Evolutionary conservation across 192 early-diverging fungal genomes (phyloP), one percentile per base, ranked within the genome.

Genomic region (Coemansia sp.): DNA sequence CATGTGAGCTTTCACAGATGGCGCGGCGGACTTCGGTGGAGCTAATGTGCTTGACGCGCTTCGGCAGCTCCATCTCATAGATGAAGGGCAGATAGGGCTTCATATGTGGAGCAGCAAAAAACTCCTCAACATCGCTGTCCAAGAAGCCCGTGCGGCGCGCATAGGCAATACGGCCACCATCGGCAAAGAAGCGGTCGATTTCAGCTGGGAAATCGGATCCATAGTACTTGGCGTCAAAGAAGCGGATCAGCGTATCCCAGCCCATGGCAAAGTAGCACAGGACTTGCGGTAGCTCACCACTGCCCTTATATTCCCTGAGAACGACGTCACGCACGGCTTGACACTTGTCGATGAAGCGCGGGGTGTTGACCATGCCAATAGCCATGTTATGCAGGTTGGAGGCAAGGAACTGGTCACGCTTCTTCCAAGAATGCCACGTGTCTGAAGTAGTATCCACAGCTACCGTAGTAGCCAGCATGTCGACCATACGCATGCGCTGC

Each of bases 141-240:
- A 68, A 62, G 33, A 77, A 73, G 24, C 79, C 79, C 2, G 33
- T 54, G 27, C 79, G 70, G 11, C 79, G 62, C 61, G 79, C 57
- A 45, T 67, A 82, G 13, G 75, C 79, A 35, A 82, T 82, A 29
- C 75, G 70, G 0, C 79, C 79, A 17, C 79, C 79, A 17, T 29
- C 50, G 29, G 57, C 70, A 78, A 93, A 93, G 66, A 93, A 92
- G 2, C 74, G 74, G 10, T 68, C 69, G 24, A 93, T 63, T 40
- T 82, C 79, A 4, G 21, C 42, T 14, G 80, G 57, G 62, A 84
- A 73, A 53, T 85, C 72, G 2, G 54, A 33, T 1, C 66, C 50
- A 68, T 94, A 94, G 75, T 94, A 94, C 70, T 88, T 89, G 53
- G 84, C 84, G 64, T 91, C 85, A 62, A 94, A 89, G 33, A 94